A percentile compares a stretch with the other conserved stretches of the same genome.
Conservation (phyloP, 2,329 filamentous ascomycete species). For the Ceratocystis eucalypticola region DNA sequence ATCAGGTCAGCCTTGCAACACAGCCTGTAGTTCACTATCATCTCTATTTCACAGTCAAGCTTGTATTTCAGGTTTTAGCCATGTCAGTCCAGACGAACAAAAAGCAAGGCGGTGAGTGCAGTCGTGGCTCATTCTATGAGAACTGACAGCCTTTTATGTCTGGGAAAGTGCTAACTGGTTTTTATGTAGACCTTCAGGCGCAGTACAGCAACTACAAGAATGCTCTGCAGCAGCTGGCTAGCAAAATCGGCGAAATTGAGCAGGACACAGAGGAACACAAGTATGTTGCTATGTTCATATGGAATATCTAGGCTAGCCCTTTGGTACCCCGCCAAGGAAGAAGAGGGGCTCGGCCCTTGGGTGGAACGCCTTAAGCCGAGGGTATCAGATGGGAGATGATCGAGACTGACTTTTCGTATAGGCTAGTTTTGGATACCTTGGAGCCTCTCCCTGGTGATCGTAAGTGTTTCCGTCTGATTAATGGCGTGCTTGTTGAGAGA, state of each 20-base stretch:
- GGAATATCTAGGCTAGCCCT: not conserved
- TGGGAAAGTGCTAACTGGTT: conserved; percentile 9
- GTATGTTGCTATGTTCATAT: conserved; percentile 40
- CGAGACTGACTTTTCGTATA: conserved; percentile 28
- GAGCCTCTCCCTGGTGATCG: conserved; percentile 68
- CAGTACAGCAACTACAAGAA: conserved; percentile 69
- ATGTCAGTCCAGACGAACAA: conserved; percentile 45
- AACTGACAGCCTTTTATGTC: not conserved
- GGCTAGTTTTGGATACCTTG: conserved; percentile 87
- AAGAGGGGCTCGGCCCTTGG: not conserved
- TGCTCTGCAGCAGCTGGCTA: conserved; percentile 76
- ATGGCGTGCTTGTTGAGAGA: conserved; percentile 86
- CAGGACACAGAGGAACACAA: conserved; percentile 97
- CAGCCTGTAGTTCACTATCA: not conserved
- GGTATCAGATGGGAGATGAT: not conserved
- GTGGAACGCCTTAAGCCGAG: not conserved
- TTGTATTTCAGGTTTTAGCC: conserved; percentile 8
- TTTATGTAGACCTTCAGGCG: conserved; percentile 54
- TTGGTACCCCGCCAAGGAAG: not conserved
- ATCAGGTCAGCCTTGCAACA: not conserved
- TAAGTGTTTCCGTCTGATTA: conserved; percentile 98
- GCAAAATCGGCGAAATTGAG: conserved; percentile 95
- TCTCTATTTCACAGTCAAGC: not conserved
- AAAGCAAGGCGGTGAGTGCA: conserved; percentile 56
- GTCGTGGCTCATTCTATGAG: not conserved